Base-by-base conservation (phyloP, 148 eudicot species). In the Silene conica region DNA sequence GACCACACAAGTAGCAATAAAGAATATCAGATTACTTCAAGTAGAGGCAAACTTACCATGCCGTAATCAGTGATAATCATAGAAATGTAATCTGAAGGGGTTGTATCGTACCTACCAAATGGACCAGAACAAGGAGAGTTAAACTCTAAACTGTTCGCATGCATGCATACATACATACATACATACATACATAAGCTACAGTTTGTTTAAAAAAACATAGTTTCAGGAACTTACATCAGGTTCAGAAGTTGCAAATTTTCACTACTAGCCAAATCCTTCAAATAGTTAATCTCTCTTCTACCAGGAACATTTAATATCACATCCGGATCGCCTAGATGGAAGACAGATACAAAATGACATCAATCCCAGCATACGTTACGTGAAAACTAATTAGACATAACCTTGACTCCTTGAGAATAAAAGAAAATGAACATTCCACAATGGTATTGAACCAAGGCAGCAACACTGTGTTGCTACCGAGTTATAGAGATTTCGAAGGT, bases 31-130 rank as follows among this genome's bases (percentile, higher is more conserved):
- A 65, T 8, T n/a, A 55, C 64, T 41, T 54, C n/a, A 38, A 38
- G 13, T 12, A 59, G 41, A 2, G 71, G 62, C 26, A 60, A 67
- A 85, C 97, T 88, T 82, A 95, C 98, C 98, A 90, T 87, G 85
- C 98, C 98, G 79, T 86, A 90, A 76, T 95, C 98, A 16, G 97
- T 90, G 69, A 95, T 86, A 48, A 95, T 90, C 97, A 95, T 87
- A n/a, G 98, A 92, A 68, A 95, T 84, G 71, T 95, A 92, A 80
- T 92, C 98, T 70, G 98, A 84, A 72, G 98, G 98, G 68, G 98
- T 95, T 58, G 87, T 92, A 67, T 95, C 98, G 67, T 95, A 95
- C 70, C 98, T 95, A 86, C 71, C 63, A 67, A 55, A 46, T 41
- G 48, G 61, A 73, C 12, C 73, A 71, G 11, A 52, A 71, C 8